Conservation (phyloP, 1,284 basidiomycete species). For the Macrocybe sp. region DNA sequence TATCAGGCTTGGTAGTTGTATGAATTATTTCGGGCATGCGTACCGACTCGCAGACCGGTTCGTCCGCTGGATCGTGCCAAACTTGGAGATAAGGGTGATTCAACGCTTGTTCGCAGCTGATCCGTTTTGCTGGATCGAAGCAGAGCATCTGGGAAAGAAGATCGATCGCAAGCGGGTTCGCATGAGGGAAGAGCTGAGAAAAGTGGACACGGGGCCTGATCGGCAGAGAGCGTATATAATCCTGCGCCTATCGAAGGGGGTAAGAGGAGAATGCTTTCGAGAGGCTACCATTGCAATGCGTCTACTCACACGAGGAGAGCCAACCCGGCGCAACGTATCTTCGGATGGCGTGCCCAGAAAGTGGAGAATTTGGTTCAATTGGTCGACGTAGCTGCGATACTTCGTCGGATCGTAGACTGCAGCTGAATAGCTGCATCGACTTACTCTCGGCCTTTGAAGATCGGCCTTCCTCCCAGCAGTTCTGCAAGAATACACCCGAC, state of each 20-base stretch:
- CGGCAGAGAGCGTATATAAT: constrained; percentile 96
- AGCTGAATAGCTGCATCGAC: constrained; percentile 21
- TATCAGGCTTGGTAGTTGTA: neutral
- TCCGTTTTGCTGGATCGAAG: constrained; percentile 95
- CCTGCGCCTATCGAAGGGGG: constrained; percentile 68
- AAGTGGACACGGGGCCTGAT: constrained; percentile 95
- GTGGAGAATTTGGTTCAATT: constrained; percentile 97
- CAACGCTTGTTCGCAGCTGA: constrained; percentile 93
- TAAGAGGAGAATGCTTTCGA: constrained; percentile 1
- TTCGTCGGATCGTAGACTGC: constrained; percentile 3
- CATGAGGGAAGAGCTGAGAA: constrained; percentile 86
- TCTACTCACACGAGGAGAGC: constrained; percentile 73
- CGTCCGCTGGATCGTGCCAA: constrained; percentile 94
- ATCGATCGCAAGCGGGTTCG: constrained; percentile 92
- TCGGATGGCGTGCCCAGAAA: constrained; percentile 97
- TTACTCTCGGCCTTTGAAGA: constrained; percentile 97
- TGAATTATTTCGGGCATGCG: neutral
- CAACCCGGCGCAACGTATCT: constrained; percentile 92
- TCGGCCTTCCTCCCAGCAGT: constrained; percentile 93
- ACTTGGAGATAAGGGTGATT: constrained; percentile 92
- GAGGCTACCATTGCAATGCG: neutral
- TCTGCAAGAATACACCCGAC: constrained; percentile 98
- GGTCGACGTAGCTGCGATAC: constrained; percentile 82
- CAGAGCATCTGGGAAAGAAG: constrained; percentile 88
- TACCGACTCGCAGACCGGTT: constrained; percentile 74